Evolutionary conservation across 805 yeast species (phyloP), one percentile per base, ranked within the genome.

Genomic region (Candida methanosorbosa): DNA sequence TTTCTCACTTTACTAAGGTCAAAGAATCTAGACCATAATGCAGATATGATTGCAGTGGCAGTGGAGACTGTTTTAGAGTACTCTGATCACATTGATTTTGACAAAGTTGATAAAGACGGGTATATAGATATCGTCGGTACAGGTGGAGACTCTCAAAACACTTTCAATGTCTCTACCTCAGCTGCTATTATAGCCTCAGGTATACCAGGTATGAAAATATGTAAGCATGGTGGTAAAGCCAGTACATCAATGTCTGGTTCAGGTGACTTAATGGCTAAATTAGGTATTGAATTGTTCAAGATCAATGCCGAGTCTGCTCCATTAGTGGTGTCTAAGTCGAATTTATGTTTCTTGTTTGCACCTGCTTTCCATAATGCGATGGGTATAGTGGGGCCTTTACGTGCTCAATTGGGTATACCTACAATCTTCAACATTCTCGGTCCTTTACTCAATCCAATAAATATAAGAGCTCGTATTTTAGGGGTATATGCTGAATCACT

Each of bases 171-270:
- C 2, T 81, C 94, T 13, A 92, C 98, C 0, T 84, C 97, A 3
- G 68, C 96, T 2, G 97, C 97, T 1, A 86, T 92, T 32, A 87
- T 92, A 2, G 92, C 87, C 0, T 85, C 97, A 0, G 99, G 98
- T 7, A 81, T 86, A 66, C 26, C 22, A 5, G 27, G 18, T 19
- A 57, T 90, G 28, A 71, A 73, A 17, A 80, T 92, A 14, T 84
- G 95, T 52, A 92, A 92, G 41, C 99, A 92, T 56, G 99, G 99
- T 18, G 97, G 97, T 12, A 90, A 92, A 49, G 97, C 98, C 0
- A 78, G 95, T 0, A 87, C 97, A 0, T 85, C 96, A 0, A 59
- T 81, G 2, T 83, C 95, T 2, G 99, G 99, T 1, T 81, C 97
- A 2, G 97, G 96, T 4, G 99, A 92, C 54, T 64, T 92, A 39